These are phyloP conservation scores for Mesembryanthemum crystallinum DNA, from an alignment of 148 eudicot species.

Conservation along the genomic window DNA sequence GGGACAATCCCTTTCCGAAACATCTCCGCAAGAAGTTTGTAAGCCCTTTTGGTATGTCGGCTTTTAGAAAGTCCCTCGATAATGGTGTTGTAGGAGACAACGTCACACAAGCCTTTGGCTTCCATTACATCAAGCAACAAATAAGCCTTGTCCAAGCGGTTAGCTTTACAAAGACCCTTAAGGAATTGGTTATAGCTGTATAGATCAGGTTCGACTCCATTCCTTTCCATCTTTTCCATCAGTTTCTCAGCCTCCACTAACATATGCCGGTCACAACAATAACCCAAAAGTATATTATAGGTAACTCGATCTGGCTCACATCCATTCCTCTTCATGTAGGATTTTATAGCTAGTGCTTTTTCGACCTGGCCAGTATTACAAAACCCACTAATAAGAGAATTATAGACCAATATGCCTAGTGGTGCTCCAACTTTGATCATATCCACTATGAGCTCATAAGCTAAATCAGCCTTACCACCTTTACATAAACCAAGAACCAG, in stretches of 20 bases:
- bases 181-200: conserved; percentile 89
- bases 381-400: conserved; percentile 81
- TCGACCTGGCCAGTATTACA: conserved; percentile 67
- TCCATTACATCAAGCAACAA: conserved; percentile 69
- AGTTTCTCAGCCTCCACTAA: conserved; percentile 78
- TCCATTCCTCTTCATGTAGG: conserved; percentile 70
- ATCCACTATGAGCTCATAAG: conserved; percentile 78
- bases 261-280: conserved; percentile 76
- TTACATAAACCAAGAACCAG: conserved; percentile 80
- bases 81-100: conserved; percentile 84
- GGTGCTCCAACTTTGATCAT: conserved; percentile 50
- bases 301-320: conserved; percentile 84
- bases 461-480: conserved; percentile 80
- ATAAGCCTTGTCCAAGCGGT: conserved; percentile 76
- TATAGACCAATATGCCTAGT: conserved; percentile 53
- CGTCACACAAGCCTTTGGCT: conserved; percentile 65
- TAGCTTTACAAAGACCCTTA: conserved; percentile 90
- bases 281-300: conserved; percentile 68
- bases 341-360: conserved; percentile 70
- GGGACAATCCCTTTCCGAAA: conserved; percentile 59
- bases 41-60: conserved; percentile 47
- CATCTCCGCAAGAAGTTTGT: conserved; percentile 76
- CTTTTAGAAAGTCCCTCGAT: conserved; percentile 59
- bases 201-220: conserved; percentile 57
- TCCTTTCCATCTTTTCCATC: conserved; percentile 59